These are phyloP conservation scores for Agaricales sp. DNA, from an alignment of 1,284 basidiomycete genomes.

Conservation along the genomic window DNA sequence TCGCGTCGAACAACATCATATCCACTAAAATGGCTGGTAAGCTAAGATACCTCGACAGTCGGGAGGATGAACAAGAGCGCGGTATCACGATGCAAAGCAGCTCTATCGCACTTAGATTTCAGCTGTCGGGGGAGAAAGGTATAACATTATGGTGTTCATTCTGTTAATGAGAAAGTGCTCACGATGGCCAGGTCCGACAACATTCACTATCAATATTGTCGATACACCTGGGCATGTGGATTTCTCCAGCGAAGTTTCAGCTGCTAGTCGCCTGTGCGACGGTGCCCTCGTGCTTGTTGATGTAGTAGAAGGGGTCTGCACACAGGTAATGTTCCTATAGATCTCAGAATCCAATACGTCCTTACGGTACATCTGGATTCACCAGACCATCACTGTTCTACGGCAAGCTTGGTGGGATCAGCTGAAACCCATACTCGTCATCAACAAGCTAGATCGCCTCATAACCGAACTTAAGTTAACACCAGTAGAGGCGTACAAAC, in stretches of 20 bases:
- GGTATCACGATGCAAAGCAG: conserved; percentile 99
- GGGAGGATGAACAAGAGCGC: conserved; percentile 95
- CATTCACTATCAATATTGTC: conserved; percentile 87
- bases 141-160: conserved; percentile 29
- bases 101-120: conserved; percentile 83
- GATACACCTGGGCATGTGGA: conserved; percentile 99
- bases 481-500: conserved; percentile 91
- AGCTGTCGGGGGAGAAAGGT: conserved; percentile 47
- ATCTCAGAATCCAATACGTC: background rate
- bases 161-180: conserved; percentile 16
- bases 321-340: conserved; percentile 56
- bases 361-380: background rate
- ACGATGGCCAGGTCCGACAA: conserved; percentile 34
- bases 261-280: conserved; percentile 88
- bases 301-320: conserved; percentile 97
- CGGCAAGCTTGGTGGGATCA: conserved; percentile 92
- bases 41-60: conserved; percentile 89
- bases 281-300: conserved; percentile 97
- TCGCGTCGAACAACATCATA: conserved; percentile 98
- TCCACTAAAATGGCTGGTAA: conserved; percentile 93
- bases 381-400: conserved; percentile 88
- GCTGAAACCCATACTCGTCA: conserved; percentile 85
- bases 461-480: conserved; percentile 91
- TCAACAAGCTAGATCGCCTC: conserved; percentile 96
- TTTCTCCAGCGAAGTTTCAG: conserved; percentile 95